Conservation (phyloP, 768 basidiomycete species). For the Epithele typhae region DNA sequence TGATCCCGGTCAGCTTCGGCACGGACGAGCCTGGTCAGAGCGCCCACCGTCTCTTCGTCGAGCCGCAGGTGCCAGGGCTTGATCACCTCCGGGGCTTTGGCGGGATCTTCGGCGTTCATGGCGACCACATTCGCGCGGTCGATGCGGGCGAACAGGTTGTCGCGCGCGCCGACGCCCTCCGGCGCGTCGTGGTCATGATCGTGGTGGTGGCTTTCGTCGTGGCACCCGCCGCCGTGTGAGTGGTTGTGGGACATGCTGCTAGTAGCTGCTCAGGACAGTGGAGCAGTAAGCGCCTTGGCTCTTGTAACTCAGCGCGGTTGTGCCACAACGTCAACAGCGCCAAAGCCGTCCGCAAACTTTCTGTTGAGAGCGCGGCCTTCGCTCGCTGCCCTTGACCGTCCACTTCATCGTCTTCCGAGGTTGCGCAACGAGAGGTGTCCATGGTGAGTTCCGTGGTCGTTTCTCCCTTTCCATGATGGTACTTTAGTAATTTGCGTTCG, state of each 20-base stretch:
- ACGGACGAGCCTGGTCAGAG: too few species aligned
- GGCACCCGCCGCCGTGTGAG: slow-evolving; percentile 43
- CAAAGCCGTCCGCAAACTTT: too few species aligned
- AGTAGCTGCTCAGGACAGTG: too few species aligned
- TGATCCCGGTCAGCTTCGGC: too few species aligned
- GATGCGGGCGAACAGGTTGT: slow-evolving; percentile 72
- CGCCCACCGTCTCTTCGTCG: slow-evolving; percentile 62
- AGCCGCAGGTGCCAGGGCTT: slow-evolving; percentile 84
- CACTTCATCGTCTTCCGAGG: too few species aligned
- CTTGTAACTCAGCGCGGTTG: too few species aligned
- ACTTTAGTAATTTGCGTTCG: slow-evolving; percentile 89
- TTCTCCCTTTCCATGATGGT: slow-evolving; percentile 42
- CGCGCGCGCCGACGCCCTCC: slow-evolving; percentile 46
- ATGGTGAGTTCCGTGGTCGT: too few species aligned
- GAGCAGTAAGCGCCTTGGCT: too few species aligned
- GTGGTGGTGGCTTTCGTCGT: slow-evolving; percentile 51
- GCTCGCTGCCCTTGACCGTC: too few species aligned
- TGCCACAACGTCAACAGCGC: too few species aligned
- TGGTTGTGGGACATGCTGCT: slow-evolving; percentile 52
- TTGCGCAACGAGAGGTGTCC: too few species aligned
- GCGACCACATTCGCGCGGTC: slow-evolving; percentile 79
- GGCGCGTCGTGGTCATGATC: slow-evolving; percentile 45
- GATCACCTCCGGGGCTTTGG: slow-evolving; percentile 53
- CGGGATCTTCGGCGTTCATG: slow-evolving; percentile 57
- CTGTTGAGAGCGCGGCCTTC: too few species aligned